A percentile compares a stretch with the other conserved stretches of the same genome.
phyloP scores from a whole-genome alignment of 257 asterid species.

The Solanum bulbocastanum region DNA sequence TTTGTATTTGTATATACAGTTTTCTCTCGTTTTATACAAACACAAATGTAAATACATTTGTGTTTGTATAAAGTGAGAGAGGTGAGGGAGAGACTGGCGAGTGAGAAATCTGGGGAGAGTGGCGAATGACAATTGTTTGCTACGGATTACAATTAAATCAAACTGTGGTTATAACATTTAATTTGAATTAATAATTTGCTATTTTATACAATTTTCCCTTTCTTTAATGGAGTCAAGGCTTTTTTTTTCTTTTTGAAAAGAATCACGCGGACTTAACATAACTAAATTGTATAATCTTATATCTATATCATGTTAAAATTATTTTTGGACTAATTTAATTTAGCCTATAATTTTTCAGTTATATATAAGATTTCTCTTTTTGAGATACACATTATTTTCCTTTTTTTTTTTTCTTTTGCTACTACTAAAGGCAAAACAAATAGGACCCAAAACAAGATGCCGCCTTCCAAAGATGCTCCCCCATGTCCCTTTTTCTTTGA shows the following conservation, averaged over 20 bases:
- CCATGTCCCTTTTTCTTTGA: neutral
- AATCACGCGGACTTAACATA: neutral
- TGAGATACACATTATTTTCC: neutral
- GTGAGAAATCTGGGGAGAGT: too few relatives aligned
- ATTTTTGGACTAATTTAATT: neutral
- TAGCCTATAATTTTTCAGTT: neutral
- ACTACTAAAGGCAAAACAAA: neutral
- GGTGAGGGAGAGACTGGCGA: too few relatives aligned
- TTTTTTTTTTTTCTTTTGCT: neutral
- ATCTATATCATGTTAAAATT: neutral
- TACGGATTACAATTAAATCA: too few relatives aligned
- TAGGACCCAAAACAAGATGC: neutral
- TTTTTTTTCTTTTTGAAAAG: too few relatives aligned
- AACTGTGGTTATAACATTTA: too few relatives aligned
- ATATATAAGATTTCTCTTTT: neutral
- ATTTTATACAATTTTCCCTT: too few relatives aligned
- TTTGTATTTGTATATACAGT: too few relatives aligned
- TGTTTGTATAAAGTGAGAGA: too few relatives aligned
- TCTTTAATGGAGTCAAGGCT: neutral
- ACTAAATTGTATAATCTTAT: neutral
- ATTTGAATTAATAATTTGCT: too few relatives aligned
- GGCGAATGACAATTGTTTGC: too few relatives aligned
- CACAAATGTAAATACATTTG: too few relatives aligned
- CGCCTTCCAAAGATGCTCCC: constrained; percentile 15
- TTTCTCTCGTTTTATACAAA: too few relatives aligned